Evolutionary conservation across 1,284 basidiomycete species (phyloP), one percentile per base, ranked within the genome.

Genomic region (Stygiomarasmius scandens): DNA sequence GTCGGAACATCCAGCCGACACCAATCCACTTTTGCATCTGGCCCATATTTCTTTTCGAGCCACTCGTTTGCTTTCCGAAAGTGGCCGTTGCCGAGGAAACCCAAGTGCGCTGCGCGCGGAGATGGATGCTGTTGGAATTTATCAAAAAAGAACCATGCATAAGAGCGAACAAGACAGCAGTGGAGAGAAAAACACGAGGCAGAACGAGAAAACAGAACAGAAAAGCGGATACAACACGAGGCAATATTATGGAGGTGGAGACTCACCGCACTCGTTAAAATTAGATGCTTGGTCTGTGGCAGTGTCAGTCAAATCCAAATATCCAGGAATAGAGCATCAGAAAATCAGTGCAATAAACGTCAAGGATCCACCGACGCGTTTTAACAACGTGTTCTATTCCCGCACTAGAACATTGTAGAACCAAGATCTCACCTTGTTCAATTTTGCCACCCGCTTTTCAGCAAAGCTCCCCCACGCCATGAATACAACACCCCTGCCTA

Each of bases 381-480:
- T 23, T 19, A 52, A 57, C 29, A 52, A 36, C 55, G 49, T 19
- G 43, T 50, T 56, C 12, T 49, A 3, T 32, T 4, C 38, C 47
- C 32, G 16, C 20, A 4, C 20, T 49, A 16, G 36, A n/a, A n/a
- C n/a, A n/a, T n/a, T n/a, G n/a, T n/a, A n/a, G n/a, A n/a, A n/a
- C n/a, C n/a, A n/a, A n/a, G n/a, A n/a, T 64, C 84, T 66, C 57
- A 91, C 92, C 79, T 85, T 86, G 72, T 89, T 85, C 41, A 96
- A 78, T 64, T 89, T 90, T 46, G 86, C 83, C 55, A 95, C 88
- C 61, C 94, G 85, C 74, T 96, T 93, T 56, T 83, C 86, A 6
- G 96, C 96, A 75, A 89, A 92, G 11, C 84, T 80, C 3, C 96
- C 96, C 96, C 95, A 96, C 12, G 91, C 92, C 66, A 96, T 80